These are phyloP conservation scores for Castanospermum australe DNA, from an alignment of 306 rosid species.

Conservation along the genomic window DNA sequence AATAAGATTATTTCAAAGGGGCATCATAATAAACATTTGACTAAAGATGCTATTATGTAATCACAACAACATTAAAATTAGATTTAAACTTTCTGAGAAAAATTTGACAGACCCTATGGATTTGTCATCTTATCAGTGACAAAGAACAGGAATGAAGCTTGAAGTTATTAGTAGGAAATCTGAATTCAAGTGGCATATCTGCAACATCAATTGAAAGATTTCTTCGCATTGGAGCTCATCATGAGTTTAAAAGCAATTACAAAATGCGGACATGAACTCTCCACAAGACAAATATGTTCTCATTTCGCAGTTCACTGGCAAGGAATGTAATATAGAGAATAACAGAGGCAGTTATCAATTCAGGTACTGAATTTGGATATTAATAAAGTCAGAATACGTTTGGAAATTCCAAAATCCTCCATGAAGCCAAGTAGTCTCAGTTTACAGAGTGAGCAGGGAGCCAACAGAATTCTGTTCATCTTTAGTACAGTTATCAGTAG, in stretches of 20 bases:
- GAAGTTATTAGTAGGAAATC: not conserved
- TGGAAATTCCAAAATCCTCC: not conserved
- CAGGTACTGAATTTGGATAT: not conserved
- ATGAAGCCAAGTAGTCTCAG: not conserved
- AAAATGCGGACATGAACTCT: not conserved
- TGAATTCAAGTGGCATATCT: not conserved
- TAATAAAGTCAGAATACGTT: not conserved
- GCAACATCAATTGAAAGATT: not conserved
- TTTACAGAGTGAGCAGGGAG: not conserved
- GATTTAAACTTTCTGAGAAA: not conserved
- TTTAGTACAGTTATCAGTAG: not conserved
- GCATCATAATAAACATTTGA: not conserved
- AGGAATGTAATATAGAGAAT: not conserved
- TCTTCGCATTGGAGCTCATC: not conserved
- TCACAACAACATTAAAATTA: not conserved
- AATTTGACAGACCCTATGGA: not conserved
- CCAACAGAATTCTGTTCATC: not conserved
- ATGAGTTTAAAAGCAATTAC: not conserved
- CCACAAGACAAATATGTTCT: not conserved
- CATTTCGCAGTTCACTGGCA: not conserved
- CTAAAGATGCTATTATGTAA: not conserved
- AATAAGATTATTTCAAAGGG: not conserved
- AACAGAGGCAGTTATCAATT: not conserved
- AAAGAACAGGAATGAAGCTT: not conserved
- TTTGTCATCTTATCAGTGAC: not conserved